Conservation (phyloP, 495 filamentous ascomycete species). For the Lasiosphaeria miniovina region DNA sequence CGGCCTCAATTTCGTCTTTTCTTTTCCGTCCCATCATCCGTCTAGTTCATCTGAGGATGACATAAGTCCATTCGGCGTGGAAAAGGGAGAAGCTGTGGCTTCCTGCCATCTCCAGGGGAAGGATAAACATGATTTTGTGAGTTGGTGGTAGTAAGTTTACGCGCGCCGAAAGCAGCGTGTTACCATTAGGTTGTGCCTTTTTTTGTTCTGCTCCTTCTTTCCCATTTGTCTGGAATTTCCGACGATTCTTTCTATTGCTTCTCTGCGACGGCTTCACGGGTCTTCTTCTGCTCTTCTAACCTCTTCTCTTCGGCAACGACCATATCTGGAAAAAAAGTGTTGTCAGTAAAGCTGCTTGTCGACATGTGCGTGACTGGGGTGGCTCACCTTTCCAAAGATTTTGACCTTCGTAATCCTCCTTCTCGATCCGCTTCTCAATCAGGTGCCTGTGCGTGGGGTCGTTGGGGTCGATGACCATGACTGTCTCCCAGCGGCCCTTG, state of each 20-base stretch:
- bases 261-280: background rate
- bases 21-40: too few species aligned
- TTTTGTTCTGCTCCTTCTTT: background rate
- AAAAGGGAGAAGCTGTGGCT: too few species aligned
- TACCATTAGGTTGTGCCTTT: background rate
- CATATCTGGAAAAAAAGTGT: slow-evolving; percentile 53
- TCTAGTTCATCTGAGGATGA: too few species aligned
- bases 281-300: slow-evolving; percentile 53
- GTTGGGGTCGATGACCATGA: slow-evolving; percentile 68
- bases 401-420: slow-evolving; percentile 72
- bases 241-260: slow-evolving; percentile 14
- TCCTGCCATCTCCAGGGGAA: too few species aligned
- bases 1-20: too few species aligned
- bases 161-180: background rate
- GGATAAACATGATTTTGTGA: too few species aligned
- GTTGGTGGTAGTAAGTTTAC: background rate
- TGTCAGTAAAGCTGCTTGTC: slow-evolving; percentile 15
- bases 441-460: slow-evolving; percentile 69
- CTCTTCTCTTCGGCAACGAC: slow-evolving; percentile 73
- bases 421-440: slow-evolving; percentile 67
- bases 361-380: background rate
- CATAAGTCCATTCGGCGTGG: too few species aligned
- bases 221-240: background rate
- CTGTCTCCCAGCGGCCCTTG: slow-evolving; percentile 71
- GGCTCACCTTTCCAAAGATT: slow-evolving; percentile 77